A percentile compares a stretch with the other conserved stretches of the same genome.
Conservation (phyloP, 2,329 filamentous ascomycete species). For the Fusarium longipes region DNA sequence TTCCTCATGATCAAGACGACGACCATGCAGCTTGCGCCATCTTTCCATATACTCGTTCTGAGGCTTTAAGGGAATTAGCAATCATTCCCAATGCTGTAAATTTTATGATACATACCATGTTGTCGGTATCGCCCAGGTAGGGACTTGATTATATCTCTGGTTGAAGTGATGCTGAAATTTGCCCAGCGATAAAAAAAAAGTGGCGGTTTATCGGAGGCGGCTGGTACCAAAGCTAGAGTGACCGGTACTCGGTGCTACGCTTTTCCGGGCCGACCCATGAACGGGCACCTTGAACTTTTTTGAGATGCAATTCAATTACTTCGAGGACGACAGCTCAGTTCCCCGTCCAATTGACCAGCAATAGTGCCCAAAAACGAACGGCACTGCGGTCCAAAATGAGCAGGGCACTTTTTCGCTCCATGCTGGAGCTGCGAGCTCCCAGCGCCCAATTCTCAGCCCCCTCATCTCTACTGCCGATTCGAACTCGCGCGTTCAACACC, state of each 20-base stretch:
- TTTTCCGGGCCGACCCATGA: constrained; percentile 47
- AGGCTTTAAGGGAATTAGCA: constrained; percentile 64
- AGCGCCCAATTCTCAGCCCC: constrained; percentile 41
- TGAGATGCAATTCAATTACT: constrained; percentile 32
- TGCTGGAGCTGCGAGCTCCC: constrained; percentile 68
- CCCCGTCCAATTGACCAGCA: constrained; percentile 37
- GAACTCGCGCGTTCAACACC: constrained; percentile 46
- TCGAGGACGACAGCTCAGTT: constrained; percentile 28
- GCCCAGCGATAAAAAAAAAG: constrained; percentile 46
- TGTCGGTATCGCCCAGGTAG: constrained; percentile 45
- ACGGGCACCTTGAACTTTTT: constrained; percentile 44
- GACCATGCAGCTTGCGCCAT: constrained; percentile 69
- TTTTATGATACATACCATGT: constrained; percentile 47
- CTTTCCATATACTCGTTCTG: constrained; percentile 85
- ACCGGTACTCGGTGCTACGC: constrained; percentile 49
- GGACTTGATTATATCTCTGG: constrained; percentile 37
- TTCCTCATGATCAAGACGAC: constrained; percentile 82
- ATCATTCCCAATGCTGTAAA: neutral
- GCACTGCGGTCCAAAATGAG: constrained; percentile 59
- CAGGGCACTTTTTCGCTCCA: constrained; percentile 71
- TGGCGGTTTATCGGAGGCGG: constrained; percentile 44
- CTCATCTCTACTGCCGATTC: constrained; percentile 45
- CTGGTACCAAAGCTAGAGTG: constrained; percentile 6
- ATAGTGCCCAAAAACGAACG: constrained; percentile 42
- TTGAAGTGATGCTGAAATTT: constrained; percentile 46